phyloP scores from a whole-genome alignment of 2,329 filamentous ascomycete species.

The Aureobasidium sp. region DNA sequence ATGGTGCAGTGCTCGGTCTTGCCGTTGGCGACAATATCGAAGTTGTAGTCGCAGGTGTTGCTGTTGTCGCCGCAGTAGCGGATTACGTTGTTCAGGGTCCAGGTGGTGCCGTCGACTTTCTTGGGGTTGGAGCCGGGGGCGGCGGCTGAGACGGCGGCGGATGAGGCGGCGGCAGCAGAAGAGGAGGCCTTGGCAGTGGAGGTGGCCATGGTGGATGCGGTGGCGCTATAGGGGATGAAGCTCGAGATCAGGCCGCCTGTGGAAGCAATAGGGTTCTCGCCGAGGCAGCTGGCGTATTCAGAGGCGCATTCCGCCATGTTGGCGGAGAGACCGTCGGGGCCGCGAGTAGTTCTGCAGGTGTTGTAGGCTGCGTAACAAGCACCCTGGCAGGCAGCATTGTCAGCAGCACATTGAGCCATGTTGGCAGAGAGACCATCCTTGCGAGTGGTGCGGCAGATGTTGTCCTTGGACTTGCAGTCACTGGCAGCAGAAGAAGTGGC shows the following conservation, averaged over 20 bases:
- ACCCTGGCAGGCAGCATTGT: not conserved
- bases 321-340: not conserved
- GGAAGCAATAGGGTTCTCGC: conserved; percentile 5
- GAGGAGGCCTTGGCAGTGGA: not conserved
- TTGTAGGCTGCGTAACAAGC: conserved; percentile 2
- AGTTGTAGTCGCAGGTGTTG: conserved; percentile 14
- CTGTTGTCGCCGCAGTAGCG: conserved; percentile 13
- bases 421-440: not conserved
- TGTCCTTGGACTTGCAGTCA: not conserved
- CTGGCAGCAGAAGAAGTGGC: not conserved
- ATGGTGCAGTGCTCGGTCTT: conserved; percentile 11
- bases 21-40: conserved; percentile 12
- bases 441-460: not conserved
- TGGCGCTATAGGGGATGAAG: not conserved
- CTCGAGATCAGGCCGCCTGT: not conserved
- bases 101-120: conserved; percentile 8
- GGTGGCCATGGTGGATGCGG: conserved; percentile 1
- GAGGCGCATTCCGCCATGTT: conserved; percentile 1
- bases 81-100: conserved; percentile 12
- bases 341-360: not conserved
- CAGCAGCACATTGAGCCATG: not conserved
- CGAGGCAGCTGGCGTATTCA: conserved; percentile 7
- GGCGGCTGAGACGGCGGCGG: not conserved
- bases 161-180: not conserved
- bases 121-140: not conserved